These are phyloP conservation scores for Metschnikowia vanudenii DNA, from an alignment of 805 yeast species.

Conservation along the genomic window DNA sequence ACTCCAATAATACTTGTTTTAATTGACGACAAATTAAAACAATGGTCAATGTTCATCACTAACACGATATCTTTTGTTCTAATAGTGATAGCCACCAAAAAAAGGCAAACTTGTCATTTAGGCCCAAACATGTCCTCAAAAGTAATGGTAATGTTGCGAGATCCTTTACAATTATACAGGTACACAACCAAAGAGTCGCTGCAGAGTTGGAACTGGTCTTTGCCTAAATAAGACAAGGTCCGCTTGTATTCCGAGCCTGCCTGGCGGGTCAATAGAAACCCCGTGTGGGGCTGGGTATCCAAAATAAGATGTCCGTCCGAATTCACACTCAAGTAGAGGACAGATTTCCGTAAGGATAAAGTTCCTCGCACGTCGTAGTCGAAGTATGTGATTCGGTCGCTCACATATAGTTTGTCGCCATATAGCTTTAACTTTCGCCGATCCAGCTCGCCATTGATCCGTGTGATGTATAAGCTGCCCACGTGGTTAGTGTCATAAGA, in stretches of 20 bases:
- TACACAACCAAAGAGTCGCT: conserved; percentile 1
- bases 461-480: background rate
- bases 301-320: background rate
- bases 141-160: background rate
- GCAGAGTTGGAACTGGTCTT: background rate
- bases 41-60: no score
- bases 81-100: no score
- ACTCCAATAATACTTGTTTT: no score
- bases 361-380: background rate
- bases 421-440: background rate
- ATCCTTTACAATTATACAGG: background rate
- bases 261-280: background rate
- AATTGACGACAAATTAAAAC: no score
- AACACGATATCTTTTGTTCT: no score
- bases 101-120: background rate
- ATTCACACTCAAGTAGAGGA: background rate
- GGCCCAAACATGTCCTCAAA: background rate
- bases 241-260: background rate
- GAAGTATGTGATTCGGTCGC: background rate
- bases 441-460: background rate
- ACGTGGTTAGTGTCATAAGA: background rate
- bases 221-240: background rate
- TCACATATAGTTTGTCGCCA: background rate
- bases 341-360: background rate
- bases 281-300: background rate